phyloP scores from a whole-genome alignment of 2,329 filamentous ascomycete genomes.

The Pleurostoma richardsiae region DNA sequence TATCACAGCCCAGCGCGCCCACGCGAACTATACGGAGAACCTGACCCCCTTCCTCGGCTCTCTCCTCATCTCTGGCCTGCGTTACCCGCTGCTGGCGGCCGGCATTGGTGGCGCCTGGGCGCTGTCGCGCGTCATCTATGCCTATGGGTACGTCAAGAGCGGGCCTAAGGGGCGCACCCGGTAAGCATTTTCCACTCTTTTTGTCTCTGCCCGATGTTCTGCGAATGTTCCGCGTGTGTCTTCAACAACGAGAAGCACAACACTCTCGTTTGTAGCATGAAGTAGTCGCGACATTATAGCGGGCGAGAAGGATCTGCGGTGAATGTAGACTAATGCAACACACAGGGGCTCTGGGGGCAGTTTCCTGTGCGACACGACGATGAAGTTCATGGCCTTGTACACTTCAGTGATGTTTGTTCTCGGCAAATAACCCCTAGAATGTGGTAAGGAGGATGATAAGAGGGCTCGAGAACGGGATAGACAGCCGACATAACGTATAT shows the following conservation, averaged over 20 bases:
- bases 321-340: constrained; percentile 7
- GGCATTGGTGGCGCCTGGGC: constrained; percentile 47
- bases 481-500: no score
- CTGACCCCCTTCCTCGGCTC: constrained; percentile 45
- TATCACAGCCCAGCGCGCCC: constrained; percentile 49
- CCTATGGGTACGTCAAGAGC: constrained; percentile 42
- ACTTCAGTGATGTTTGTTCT: constrained; percentile 31
- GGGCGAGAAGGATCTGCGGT: background rate
- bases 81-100: constrained; percentile 45
- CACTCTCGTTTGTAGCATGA: no score
- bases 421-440: constrained; percentile 14
- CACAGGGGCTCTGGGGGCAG: constrained; percentile 28
- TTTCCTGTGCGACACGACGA: constrained; percentile 25
- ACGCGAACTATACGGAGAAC: constrained; percentile 61
- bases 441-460: no score
- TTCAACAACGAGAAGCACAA: no score
- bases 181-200: constrained; percentile 1
- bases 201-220: background rate
- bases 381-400: constrained; percentile 40
- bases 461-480: no score
- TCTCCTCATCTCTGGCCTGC: constrained; percentile 51
- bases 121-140: constrained; percentile 47
- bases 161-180: constrained; percentile 5
- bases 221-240: background rate
- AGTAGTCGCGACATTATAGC: background rate